phyloP scores from a whole-genome alignment of 2,329 filamentous ascomycete genomes.

The Talaromyces funiculosus region DNA sequence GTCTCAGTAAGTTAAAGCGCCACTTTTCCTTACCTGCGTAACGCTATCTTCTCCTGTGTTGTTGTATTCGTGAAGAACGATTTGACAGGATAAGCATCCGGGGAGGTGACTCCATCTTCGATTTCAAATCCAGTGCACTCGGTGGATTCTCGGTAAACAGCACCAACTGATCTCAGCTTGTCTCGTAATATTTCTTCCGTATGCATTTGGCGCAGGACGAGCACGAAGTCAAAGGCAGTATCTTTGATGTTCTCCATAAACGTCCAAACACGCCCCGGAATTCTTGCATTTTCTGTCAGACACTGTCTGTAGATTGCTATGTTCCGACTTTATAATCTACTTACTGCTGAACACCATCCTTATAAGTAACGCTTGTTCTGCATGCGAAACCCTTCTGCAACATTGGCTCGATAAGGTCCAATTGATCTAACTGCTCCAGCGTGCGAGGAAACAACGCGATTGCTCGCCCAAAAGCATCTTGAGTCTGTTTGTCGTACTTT shows the following conservation, averaged over 20 bases:
- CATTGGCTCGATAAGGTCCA: slow-evolving; percentile 47
- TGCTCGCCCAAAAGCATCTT: slow-evolving; percentile 45
- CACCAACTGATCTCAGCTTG: slow-evolving; percentile 23
- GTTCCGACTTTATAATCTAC: background rate
- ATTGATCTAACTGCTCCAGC: slow-evolving; percentile 44
- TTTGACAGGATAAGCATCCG: background rate
- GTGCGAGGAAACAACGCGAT: slow-evolving; percentile 44
- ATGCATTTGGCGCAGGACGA: slow-evolving; percentile 53
- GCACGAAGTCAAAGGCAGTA: slow-evolving; percentile 46
- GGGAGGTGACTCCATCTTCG: background rate
- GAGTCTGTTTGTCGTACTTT: slow-evolving; percentile 32
- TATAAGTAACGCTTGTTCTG: slow-evolving; percentile 28
- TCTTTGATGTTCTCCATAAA: slow-evolving; percentile 52
- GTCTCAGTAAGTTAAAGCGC: background rate
- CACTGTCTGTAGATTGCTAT: no score
- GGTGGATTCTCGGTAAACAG: background rate
- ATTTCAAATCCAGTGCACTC: background rate
- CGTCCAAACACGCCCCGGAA: slow-evolving; percentile 23
- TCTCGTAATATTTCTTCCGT: slow-evolving; percentile 50
- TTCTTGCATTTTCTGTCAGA: background rate
- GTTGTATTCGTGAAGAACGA: background rate
- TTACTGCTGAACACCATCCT: background rate
- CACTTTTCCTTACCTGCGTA: background rate
- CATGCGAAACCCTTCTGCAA: slow-evolving; percentile 48
- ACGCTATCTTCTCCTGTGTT: background rate